These are phyloP conservation scores for Stemphylium beticola DNA, from an alignment of 2,329 filamentous ascomycete genomes.

Conservation along the genomic window DNA sequence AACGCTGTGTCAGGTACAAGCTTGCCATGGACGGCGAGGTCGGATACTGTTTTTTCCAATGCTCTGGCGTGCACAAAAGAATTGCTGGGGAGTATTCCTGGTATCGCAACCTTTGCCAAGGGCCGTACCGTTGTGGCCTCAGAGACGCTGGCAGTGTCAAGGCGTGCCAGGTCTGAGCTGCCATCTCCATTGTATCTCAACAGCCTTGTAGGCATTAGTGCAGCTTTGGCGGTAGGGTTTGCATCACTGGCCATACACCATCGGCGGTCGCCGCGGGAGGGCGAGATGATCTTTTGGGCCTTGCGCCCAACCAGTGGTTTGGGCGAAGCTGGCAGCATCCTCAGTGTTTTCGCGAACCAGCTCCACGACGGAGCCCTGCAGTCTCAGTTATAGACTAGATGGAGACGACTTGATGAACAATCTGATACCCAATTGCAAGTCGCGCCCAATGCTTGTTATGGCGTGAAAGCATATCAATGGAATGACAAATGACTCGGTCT, in stretches of 20 bases:
- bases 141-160: conserved; percentile 11
- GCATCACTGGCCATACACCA: conserved; percentile 40
- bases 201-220: conserved; percentile 28
- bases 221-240: conserved; percentile 31
- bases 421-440: conserved; percentile 4
- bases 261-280: conserved; percentile 40
- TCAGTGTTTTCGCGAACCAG: conserved; percentile 38
- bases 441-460: not conserved
- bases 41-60: conserved; percentile 17
- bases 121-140: conserved; percentile 15
- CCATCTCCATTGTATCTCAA: conserved; percentile 39
- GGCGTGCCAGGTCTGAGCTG: conserved; percentile 27
- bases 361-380: conserved; percentile 23
- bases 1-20: conserved; percentile 1
- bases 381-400: conserved; percentile 12
- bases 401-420: not conserved
- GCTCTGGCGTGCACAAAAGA: conserved; percentile 25
- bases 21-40: conserved; percentile 36
- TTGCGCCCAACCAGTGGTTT: conserved; percentile 32
- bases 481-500: not conserved
- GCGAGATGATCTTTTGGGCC: conserved; percentile 45
- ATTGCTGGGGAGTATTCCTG: conserved; percentile 29
- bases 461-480: not conserved
- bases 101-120: conserved; percentile 28
- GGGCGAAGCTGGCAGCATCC: conserved; percentile 42